Conservation (phyloP, 768 basidiomycete species). For the Leccinum barrowsii region DNA sequence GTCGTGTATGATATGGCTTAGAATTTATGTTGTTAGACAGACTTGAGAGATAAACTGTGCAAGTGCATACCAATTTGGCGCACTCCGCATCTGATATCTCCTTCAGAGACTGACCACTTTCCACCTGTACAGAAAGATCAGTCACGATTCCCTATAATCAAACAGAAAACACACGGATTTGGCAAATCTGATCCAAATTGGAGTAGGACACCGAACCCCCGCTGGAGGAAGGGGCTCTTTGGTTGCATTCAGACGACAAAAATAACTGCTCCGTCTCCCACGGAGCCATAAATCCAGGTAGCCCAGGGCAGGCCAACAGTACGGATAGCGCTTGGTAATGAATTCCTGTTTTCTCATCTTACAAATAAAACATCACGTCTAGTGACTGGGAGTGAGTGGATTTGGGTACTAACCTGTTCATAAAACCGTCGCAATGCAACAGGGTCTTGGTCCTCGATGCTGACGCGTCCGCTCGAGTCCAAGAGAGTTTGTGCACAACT, state of each 20-base stretch:
- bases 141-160: background rate
- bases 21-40: background rate
- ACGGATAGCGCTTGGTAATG: conserved; percentile 12
- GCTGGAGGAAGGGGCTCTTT: background rate
- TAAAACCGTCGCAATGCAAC: conserved; percentile 8
- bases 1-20: background rate
- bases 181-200: conserved; percentile 13
- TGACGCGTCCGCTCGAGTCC: background rate
- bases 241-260: too few relatives aligned
- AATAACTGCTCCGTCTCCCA: background rate
- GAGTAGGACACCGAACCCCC: background rate
- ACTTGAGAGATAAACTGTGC: background rate
- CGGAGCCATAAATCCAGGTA: conserved; percentile 13
- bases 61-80: background rate
- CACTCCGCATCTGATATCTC: background rate
- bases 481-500: background rate
- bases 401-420: conserved; percentile 8
- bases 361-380: background rate
- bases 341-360: conserved; percentile 14
- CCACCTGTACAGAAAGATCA: conserved; percentile 9
- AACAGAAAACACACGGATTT: conserved; percentile 1
- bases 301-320: conserved; percentile 13
- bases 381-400: background rate
- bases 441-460: conserved; percentile 13
- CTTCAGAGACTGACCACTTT: conserved; percentile 5